phyloP scores from a whole-genome alignment of 768 basidiomycete genomes.

The Pulveroboletus sp. region DNA sequence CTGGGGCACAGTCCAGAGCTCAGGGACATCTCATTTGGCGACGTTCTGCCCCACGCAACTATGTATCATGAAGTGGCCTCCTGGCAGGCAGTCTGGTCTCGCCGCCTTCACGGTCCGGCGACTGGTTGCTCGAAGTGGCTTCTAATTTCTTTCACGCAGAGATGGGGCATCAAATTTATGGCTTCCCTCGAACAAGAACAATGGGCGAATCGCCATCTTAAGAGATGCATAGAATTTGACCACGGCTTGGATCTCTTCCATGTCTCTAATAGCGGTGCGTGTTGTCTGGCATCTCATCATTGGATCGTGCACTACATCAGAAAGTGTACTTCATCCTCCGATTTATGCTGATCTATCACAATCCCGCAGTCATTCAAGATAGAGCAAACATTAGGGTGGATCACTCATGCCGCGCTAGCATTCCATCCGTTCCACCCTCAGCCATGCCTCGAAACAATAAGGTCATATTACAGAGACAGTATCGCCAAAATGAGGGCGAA shows the following conservation, averaged over 20 bases:
- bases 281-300: too few species aligned
- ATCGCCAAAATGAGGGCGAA: constrained; percentile 23
- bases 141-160: neutral
- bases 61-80: too few species aligned
- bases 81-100: neutral
- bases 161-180: neutral
- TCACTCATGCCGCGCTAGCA: neutral
- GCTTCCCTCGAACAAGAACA: neutral
- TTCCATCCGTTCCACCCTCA: neutral
- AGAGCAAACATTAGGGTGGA: neutral
- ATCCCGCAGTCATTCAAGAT: neutral
- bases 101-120: neutral
- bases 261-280: constrained; percentile 7
- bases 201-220: neutral
- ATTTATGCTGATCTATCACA: neutral
- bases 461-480: constrained; percentile 14
- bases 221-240: neutral
- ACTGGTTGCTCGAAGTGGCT: neutral
- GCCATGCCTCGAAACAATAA: constrained; percentile 11
- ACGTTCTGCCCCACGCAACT: too few species aligned
- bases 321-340: constrained; percentile 6
- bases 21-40: too few species aligned
- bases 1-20: too few species aligned
- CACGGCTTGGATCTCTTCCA: neutral
- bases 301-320: neutral